Evolutionary conservation across 768 basidiomycete genomes (phyloP), one percentile per base, ranked within the genome.

Genomic region (Cyclocybe aegerita): DNA sequence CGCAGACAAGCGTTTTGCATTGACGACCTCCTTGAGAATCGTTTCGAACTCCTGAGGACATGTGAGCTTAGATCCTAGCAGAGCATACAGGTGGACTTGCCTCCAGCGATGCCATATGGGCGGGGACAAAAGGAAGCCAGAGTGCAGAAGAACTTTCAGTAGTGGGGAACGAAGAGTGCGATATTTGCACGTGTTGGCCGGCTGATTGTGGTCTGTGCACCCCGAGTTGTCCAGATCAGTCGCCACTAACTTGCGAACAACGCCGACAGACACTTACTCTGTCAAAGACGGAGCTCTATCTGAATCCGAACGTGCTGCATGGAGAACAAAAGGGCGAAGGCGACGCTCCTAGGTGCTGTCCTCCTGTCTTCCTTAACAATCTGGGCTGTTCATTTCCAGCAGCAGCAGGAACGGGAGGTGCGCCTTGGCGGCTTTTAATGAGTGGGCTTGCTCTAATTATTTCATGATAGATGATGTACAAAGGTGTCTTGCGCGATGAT

Each of bases 331-430:
- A 74, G 74, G 52, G 90, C 94, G 14, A 92, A 88, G 67, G 70
- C 78, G 37, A 90, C 92, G 1, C 76, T 97, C n/a, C 70, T 74
- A 32, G 78, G 76, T 17, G 84, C 94, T 4, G 66, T 90, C 44
- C 58, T 77, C 6, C 60, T 87, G 44, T 83, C 89, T 9, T 76
- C 77, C 2, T 67, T 86, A 34, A 90, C 88, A 23, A 82, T 98
- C 66, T 96, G 86, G 83, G 90, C 83, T 14, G 94, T 98, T 30
- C 95, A 98, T 65, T 88, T 78, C 60, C 81, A 94, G 48, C 94
- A 98, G 63, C 72, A 78, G 11, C 80, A 83, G 60, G 93, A 98
- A 68, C 85, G 86, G 49, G 82, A 92, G 59, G 95, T 93, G 56
- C 42, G 72, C 35, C 32, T 7, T 38, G 61, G 37, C 36, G 15